Evolutionary conservation across 2,329 filamentous ascomycete genomes (phyloP), one percentile per base, ranked within the genome.

Genomic region (Coniochaeta sp.): DNA sequence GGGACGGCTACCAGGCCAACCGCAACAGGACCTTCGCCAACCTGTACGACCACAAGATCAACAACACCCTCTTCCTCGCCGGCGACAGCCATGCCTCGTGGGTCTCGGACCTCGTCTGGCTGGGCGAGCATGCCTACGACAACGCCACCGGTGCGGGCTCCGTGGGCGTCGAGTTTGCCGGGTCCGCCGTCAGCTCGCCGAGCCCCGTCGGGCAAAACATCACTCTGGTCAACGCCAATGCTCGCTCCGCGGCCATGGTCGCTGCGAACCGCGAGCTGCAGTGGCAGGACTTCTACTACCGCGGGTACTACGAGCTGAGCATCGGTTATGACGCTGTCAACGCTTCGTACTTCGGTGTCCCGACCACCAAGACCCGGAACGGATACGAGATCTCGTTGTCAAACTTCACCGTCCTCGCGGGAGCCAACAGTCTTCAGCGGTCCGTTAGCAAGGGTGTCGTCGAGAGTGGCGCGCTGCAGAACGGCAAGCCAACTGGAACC

Each of bases 271-370:
- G 71, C 1, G 83, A 86, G 64, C 70, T 90, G 46, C 82, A 87
- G 60, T 90, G 85, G 86, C 81, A 85, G 58, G 86, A 89, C 52
- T 65, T 83, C 7, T 89, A 86, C 64, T 90, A 89, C 65, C 76
- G 86, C 16, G 87, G 86, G 1, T 90, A 90, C 68, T 89, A 82
- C 58, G 78, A 86, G 61, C 69, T 89, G 35, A 74, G 77, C 47
- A 70, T 87, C 51, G 72, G 69, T 18, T 72, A 78, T 20, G 72
- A 83, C 10, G 69, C 76, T 42, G 73, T 86, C 2, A 71, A 78
- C n/a, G 85, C 85, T 0, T 72, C 73, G 12, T 90, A 77, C 67
- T 90, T 83, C 58, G 86, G 82, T 35, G 61, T 67, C 7, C 83
- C 84, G 0, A 82, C 77, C 1, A 72, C 86, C 5, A 69, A 77